A percentile compares a stretch with the other conserved stretches of the same genome.
phyloP scores from a whole-genome alignment of 2,329 filamentous ascomycete genomes.

The Colletotrichum neosansevieriae region DNA sequence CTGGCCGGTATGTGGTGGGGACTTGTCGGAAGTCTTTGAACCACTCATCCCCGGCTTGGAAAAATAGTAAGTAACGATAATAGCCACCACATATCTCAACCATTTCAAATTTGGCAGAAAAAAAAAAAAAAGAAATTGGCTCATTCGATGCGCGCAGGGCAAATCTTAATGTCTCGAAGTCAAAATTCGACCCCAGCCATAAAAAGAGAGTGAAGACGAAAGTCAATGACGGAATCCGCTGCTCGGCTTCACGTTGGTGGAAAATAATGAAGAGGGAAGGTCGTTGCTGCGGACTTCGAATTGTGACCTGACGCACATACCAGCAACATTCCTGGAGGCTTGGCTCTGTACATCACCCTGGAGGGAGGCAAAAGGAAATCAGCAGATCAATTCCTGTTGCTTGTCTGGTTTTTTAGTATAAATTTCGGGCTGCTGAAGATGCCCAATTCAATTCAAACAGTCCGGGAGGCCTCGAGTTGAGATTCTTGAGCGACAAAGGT shows the following conservation, averaged over 20 bases:
- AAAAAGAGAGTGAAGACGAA: too few species aligned
- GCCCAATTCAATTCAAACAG: background rate
- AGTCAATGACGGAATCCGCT: background rate
- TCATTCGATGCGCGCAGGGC: too few species aligned
- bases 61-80: too few species aligned
- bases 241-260: background rate
- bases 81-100: too few species aligned
- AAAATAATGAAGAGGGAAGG: background rate
- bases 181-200: too few species aligned
- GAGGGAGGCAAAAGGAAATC: background rate
- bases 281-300: background rate
- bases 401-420: background rate
- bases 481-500: background rate
- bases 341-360: background rate
- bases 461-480: background rate
- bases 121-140: too few species aligned
- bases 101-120: too few species aligned
- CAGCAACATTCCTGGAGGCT: background rate
- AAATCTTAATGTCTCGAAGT: too few species aligned
- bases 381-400: fast-evolving
- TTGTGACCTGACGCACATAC: background rate
- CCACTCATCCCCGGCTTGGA: too few species aligned
- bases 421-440: background rate
- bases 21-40: too few species aligned
- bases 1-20: too few species aligned